Evolutionary conservation across 768 basidiomycete species (phyloP), one percentile per base, ranked within the genome.

Genomic region (Suillus subalutaceus): DNA sequence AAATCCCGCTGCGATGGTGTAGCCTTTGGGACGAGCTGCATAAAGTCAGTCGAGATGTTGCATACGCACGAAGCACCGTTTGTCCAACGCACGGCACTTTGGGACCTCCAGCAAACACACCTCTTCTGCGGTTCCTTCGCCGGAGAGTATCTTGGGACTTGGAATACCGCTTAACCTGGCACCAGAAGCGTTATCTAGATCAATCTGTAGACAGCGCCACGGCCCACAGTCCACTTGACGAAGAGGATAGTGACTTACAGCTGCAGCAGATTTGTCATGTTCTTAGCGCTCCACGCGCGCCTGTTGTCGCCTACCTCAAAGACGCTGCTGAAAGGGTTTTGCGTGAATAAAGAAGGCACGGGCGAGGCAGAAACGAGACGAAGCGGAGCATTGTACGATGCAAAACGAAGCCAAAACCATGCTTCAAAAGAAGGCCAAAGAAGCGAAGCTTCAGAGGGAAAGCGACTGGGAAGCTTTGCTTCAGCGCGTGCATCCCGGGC

Each of bases 391-490:
- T 69, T 67, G 76, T 48, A 77, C 75, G 18, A 78, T 75, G 68
- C 76, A 80, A 44, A 74, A 77, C 16, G 84, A 86, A 65, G 82
- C 81, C 23, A 86, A 86, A 69, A 81, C 83, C 3, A 78, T 82
- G 5, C 77, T 92, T 4, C 88, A 82, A 3, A 83, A 81, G 73
- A 93, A 90, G 76, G 90, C 87, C 4, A 86, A 87, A 30, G 88
- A 89, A 65, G 86, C 88, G 0, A 84, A 82, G 52, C 72, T 73
- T 12, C 82, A 85, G 64, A 83, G 90, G 66, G 89, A 91, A 73
- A 78, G 77, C 41, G 88, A 88, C 65, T 95, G 92, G 92, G 82
- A 84, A 2, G 76, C 72, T 4, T 76, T 94, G 62, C 75, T 95
- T 8, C 66, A 71, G 43, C 80, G 78, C 20, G 76, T 90, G 50